Percentiles rank a stretch among this genome's conserved stretches.
Conservation (phyloP, 495 filamentous ascomycete species). For the Xylaria castorea region DNA sequence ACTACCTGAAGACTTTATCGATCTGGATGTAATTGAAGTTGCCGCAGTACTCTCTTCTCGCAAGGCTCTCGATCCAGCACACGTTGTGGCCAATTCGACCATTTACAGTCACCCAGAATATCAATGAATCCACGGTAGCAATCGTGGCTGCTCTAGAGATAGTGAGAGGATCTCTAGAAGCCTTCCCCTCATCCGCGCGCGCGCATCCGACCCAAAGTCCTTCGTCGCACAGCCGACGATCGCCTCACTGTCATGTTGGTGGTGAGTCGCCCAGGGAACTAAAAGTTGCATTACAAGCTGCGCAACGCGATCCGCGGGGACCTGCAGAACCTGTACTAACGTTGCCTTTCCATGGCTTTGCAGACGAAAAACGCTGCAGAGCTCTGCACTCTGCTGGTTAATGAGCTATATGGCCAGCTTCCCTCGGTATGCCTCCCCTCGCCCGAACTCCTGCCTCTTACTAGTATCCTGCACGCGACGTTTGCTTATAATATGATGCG, state of each 20-base stretch:
- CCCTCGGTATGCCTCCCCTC: slow-evolving; percentile 72
- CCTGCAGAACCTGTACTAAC: slow-evolving; percentile 9
- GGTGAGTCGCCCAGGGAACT: slow-evolving; percentile 41
- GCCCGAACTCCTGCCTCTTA: not conserved
- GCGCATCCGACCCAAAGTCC: slow-evolving; percentile 19
- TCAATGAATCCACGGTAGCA: slow-evolving; percentile 71
- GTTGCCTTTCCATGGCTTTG: not conserved
- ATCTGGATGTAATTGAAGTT: not conserved
- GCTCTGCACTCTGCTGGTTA: slow-evolving; percentile 87
- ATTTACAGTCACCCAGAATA: slow-evolving; percentile 18
- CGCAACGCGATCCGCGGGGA: not conserved
- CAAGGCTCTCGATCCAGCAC: slow-evolving; percentile 1
- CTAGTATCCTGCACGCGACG: not conserved
- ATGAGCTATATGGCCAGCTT: slow-evolving; percentile 87
- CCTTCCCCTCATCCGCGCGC: slow-evolving; percentile 34
- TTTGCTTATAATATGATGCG: slow-evolving; percentile 28
- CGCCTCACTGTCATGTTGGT: slow-evolving; percentile 46
- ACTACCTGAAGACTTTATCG: not conserved
- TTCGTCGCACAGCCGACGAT: slow-evolving; percentile 26
- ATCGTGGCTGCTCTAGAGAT: slow-evolving; percentile 72
- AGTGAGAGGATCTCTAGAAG: slow-evolving; percentile 73
- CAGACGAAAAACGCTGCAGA: slow-evolving; percentile 70
- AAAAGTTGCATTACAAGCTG: not conserved
- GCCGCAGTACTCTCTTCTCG: not conserved
- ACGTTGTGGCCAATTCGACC: slow-evolving; percentile 17